Percentiles rank a stretch among this genome's conserved stretches.
phyloP scores from a whole-genome alignment of 2,329 filamentous ascomycete species.

The Aspergillus thermomutatus region DNA sequence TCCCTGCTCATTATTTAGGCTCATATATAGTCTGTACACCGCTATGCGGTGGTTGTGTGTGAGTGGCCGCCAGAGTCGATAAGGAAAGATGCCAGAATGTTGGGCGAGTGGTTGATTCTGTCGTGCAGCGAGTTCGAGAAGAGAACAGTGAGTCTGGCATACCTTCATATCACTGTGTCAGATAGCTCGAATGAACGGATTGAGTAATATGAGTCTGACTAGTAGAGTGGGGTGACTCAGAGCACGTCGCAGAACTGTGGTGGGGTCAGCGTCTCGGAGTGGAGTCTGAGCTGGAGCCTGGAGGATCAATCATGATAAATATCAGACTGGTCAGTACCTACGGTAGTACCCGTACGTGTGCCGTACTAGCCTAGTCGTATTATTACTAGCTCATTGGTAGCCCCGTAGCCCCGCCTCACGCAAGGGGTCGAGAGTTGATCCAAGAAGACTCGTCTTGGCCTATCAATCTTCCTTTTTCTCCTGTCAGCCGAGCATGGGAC shows the following conservation, averaged over 20 bases:
- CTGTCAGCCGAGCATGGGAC: slow-evolving; percentile 16
- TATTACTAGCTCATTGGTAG: background rate
- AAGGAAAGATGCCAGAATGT: background rate
- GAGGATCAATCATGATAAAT: no score
- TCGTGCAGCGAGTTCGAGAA: no score
- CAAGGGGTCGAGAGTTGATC: slow-evolving; percentile 19
- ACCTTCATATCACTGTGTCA: background rate
- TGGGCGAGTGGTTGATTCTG: no score
- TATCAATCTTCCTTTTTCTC: slow-evolving; percentile 12
- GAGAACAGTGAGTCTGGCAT: no score
- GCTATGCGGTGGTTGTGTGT: background rate
- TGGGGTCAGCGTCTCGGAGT: no score
- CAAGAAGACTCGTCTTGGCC: slow-evolving; percentile 20
- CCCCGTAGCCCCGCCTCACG: slow-evolving; percentile 16
- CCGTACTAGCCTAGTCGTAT: background rate
- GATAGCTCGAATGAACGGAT: background rate
- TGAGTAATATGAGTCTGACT: background rate
- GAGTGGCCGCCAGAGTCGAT: background rate
- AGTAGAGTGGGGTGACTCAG: background rate
- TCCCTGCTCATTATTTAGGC: background rate
- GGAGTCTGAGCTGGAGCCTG: no score
- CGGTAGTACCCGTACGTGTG: background rate
- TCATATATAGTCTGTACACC: background rate
- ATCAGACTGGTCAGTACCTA: background rate
- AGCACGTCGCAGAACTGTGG: no score